These are phyloP conservation scores for Backusella macrospora DNA, from an alignment of 192 early-diverging fungal genomes.

Conservation along the genomic window DNA sequence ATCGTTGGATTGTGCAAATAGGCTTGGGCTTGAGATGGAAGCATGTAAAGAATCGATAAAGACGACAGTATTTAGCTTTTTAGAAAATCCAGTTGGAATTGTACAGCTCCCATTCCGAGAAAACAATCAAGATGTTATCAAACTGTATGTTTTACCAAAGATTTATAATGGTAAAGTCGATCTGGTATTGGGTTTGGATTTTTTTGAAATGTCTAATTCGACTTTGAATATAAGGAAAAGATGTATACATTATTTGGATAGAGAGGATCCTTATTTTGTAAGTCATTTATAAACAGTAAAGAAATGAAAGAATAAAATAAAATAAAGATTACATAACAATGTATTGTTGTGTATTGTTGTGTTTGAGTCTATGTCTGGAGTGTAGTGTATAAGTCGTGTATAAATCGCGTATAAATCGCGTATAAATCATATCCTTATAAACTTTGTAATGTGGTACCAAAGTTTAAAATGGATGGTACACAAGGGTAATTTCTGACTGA, in stretches of 20 bases:
- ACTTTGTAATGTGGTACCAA: too few species aligned
- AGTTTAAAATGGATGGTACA: too few species aligned
- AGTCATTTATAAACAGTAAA: slow-evolving; percentile 10
- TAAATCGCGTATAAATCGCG: too few species aligned
- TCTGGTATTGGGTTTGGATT: slow-evolving; percentile 20
- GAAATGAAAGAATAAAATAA: too few species aligned
- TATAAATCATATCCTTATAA: too few species aligned
- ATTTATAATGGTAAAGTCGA: slow-evolving; percentile 23
- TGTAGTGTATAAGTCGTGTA: too few species aligned
- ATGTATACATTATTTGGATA: slow-evolving; percentile 11
- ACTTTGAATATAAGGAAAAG: slow-evolving; percentile 20
- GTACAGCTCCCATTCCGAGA: slow-evolving; percentile 17
- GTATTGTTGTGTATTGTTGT: too few species aligned
- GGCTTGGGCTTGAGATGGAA: slow-evolving; percentile 2
- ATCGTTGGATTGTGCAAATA: background rate
- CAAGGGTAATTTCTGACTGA: too few species aligned
- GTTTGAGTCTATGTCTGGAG: too few species aligned
- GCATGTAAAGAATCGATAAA: background rate
- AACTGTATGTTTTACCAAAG: slow-evolving; percentile 21
- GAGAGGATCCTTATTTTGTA: slow-evolving; percentile 15
- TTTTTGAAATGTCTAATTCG: slow-evolving; percentile 13
- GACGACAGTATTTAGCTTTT: background rate
- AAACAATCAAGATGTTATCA: background rate
- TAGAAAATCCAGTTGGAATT: slow-evolving; percentile 18
- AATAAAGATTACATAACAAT: too few species aligned